These are phyloP conservation scores for Ceriops decandra DNA, from an alignment of 345 rosid species.

Conservation along the genomic window DNA sequence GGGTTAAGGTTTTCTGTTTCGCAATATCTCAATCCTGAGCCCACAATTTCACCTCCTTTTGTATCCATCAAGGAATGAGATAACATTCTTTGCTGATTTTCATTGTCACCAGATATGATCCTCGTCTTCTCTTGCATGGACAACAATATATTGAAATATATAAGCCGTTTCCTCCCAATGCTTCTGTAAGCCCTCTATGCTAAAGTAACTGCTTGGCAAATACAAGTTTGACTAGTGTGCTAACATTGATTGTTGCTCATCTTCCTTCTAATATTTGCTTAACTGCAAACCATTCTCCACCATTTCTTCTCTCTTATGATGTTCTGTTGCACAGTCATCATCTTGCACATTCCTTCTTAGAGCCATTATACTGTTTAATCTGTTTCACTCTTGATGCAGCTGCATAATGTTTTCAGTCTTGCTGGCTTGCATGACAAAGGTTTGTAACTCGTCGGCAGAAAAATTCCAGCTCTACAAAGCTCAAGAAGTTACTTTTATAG, in stretches of 20 bases:
- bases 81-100: constrained; percentile 9
- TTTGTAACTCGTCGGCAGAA: constrained; percentile 19
- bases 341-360: background rate
- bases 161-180: constrained; percentile 69
- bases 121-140: constrained; percentile 74
- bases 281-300: background rate
- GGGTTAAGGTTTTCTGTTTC: background rate
- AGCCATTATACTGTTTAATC: background rate
- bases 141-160: constrained; percentile 81
- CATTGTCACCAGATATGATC: constrained; percentile 51
- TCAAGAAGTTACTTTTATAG: background rate
- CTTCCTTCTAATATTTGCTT: background rate
- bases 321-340: background rate
- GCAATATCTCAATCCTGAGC: background rate
- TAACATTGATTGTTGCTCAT: background rate
- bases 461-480: background rate
- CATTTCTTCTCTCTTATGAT: no score
- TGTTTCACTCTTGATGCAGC: constrained; percentile 41
- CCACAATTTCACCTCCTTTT: background rate
- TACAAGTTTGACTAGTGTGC: background rate
- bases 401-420: constrained; percentile 53
- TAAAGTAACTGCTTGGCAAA: background rate
- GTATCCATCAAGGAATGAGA: background rate
- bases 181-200: constrained; percentile 45
- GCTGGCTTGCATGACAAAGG: constrained; percentile 97